Evolutionary conservation across 768 basidiomycete genomes (phyloP).

Genomic region (Hericium rajendrae): DNA sequence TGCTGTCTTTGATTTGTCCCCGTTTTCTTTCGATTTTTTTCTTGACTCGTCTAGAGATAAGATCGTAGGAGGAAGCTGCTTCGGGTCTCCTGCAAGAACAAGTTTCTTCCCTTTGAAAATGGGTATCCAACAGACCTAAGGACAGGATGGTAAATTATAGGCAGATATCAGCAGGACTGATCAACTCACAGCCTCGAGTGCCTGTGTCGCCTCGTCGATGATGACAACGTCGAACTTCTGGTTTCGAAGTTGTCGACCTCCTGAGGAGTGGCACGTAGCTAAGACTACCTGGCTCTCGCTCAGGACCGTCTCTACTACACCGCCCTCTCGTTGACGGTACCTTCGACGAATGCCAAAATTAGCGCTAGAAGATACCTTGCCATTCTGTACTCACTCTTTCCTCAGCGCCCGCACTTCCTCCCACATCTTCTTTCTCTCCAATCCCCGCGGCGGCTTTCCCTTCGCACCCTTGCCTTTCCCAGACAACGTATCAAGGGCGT

Average conservation of each 20-base stretch:
- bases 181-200: conserved; percentile 75
- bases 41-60: conserved; percentile 48
- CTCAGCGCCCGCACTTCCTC: conserved; percentile 77
- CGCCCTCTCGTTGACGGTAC: conserved; percentile 81
- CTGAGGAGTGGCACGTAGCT: conserved; percentile 91
- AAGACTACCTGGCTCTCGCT: conserved; percentile 79
- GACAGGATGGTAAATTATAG: too few relatives aligned
- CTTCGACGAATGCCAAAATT: conserved; percentile 28
- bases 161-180: too few relatives aligned
- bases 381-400: conserved; percentile 60
- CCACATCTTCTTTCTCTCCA: conserved; percentile 79
- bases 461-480: conserved; percentile 69
- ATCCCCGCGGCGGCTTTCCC: conserved; percentile 57
- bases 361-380: not conserved
- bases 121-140: conserved; percentile 88
- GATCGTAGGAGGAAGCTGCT: conserved; percentile 92
- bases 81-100: conserved; percentile 88
- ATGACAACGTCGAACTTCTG: conserved; percentile 86
- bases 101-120: conserved; percentile 87
- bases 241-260: conserved; percentile 69
- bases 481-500: conserved; percentile 51
- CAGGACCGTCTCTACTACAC: conserved; percentile 75
- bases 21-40: not conserved
- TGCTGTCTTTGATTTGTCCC: not conserved
- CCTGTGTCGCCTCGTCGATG: conserved; percentile 97